Base-by-base conservation (phyloP, 177 flowering plant genomes). In the Vitis hybrid region DNA sequence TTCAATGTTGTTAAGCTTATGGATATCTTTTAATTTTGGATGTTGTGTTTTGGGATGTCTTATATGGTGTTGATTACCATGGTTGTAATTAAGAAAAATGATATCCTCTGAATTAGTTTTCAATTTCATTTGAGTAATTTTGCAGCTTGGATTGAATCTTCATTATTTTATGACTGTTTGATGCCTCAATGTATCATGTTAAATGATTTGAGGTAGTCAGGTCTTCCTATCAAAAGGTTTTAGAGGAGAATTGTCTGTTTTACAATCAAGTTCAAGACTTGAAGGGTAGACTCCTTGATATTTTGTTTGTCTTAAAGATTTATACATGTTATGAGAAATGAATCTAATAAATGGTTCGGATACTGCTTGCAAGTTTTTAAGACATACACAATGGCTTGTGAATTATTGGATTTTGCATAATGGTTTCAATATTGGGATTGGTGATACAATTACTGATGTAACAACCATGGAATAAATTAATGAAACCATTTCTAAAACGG, bases 361-460 rank as follows among this genome's bases (percentile, higher is more conserved):
- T 87, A 94, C 99, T 57, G 99, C 99, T 61, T 93, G 98, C 68
- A 95, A 95, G 73, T 95, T 95, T 71, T 79, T 95, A 79, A 98
- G 99, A 58, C 99, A 95, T 74, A 93, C 97, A 1, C 99, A 95
- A 78, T 95, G 98, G 99, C 97, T 95, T 70, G 99, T 95, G 64
- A 95, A 95, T 69, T 93, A 95, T 66, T 95, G 99, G 99, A 91
- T 95, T 81, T 72, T 95, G 78, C 98, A 95, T 77, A 78, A 95
- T 78, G 98, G 73, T 68, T 95, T 95, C 75, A 93, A 95, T 74
- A 95, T 95, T 72, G 99, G 99, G 35, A 95, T 95, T 80, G 99
- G 98, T 51, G 99, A 95, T 77, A 95, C 98, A 19, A 93, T 95
- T 82, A 98, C 97, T 67, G 99, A 95, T 84, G 92, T 95, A 11